phyloP scores from a whole-genome alignment of 495 filamentous ascomycete genomes.

The Penicillium silybi region DNA sequence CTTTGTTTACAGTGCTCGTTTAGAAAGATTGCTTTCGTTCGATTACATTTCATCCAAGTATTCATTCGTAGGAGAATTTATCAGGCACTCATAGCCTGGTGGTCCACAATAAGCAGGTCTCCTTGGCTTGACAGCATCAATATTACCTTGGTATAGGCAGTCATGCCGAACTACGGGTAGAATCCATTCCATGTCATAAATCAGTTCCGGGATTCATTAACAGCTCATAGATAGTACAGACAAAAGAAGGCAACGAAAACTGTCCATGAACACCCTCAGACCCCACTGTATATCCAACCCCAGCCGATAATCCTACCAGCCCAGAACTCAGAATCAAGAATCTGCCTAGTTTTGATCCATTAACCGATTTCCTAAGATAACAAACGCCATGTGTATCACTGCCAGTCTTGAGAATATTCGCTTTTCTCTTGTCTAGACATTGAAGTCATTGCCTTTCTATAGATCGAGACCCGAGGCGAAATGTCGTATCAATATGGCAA shows the following conservation, averaged over 20 bases:
- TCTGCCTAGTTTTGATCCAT: neutral
- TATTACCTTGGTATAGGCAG: neutral
- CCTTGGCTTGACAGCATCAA: neutral
- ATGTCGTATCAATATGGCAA: neutral
- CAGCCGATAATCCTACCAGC: neutral
- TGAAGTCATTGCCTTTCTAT: neutral
- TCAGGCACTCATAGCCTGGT: neutral
- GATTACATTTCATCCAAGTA: slow-evolving; percentile 3
- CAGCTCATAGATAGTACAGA: slow-evolving; percentile 3
- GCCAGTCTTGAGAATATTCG: neutral
- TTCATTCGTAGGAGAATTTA: neutral
- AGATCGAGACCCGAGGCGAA: neutral
- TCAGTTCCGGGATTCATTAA: slow-evolving; percentile 2
- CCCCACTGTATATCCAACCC: neutral
- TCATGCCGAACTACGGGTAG: neutral
- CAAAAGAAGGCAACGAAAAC: neutral
- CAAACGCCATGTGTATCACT: slow-evolving; percentile 6
- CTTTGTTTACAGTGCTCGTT: slow-evolving; percentile 7
- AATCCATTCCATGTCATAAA: neutral
- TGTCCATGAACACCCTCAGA: neutral
- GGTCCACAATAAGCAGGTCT: no score
- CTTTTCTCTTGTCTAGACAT: neutral
- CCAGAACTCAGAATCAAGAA: neutral
- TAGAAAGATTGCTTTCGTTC: slow-evolving; percentile 16
- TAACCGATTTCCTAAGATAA: neutral